These are phyloP conservation scores for Podila clonocystis DNA, from an alignment of 192 early-diverging fungal genomes.

Conservation along the genomic window DNA sequence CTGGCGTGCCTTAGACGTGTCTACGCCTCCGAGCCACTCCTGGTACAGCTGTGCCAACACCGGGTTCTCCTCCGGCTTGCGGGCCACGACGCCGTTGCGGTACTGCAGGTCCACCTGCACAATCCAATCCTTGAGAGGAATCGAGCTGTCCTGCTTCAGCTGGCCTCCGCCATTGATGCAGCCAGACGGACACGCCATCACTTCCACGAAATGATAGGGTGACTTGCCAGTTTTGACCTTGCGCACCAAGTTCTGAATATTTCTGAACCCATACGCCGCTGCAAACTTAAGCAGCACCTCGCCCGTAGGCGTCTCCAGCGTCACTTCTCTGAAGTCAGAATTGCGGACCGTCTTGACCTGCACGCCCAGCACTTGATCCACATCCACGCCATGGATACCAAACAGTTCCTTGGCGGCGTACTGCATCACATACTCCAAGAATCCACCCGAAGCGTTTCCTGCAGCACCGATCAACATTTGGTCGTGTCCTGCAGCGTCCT, in stretches of 20 bases:
- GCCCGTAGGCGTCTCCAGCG: slow-evolving; percentile 50
- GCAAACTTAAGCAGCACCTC: slow-evolving; percentile 82
- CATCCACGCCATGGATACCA: slow-evolving; percentile 67
- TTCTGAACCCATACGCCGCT: slow-evolving; percentile 93
- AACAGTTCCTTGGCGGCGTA: slow-evolving; percentile 86
- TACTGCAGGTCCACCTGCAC: slow-evolving; percentile 75
- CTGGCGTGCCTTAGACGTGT: slow-evolving; percentile 65
- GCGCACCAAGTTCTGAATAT: slow-evolving; percentile 98
- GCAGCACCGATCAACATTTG: slow-evolving; percentile 66
- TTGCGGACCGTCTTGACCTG: slow-evolving; percentile 80
- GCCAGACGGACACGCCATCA: slow-evolving; percentile 97
- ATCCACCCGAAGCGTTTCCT: slow-evolving; percentile 92
- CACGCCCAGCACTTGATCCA: slow-evolving; percentile 66
- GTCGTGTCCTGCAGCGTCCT: slow-evolving; percentile 36
- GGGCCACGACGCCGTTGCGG: slow-evolving; percentile 52
- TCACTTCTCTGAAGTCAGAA: slow-evolving; percentile 81
- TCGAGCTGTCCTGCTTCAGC: slow-evolving; percentile 66
- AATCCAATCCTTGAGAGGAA: slow-evolving; percentile 82
- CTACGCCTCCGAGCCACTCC: slow-evolving; percentile 86
- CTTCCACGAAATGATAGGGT: slow-evolving; percentile 92
- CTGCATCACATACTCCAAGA: slow-evolving; percentile 86
- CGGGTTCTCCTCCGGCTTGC: slow-evolving; percentile 76
- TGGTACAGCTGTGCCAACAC: slow-evolving; percentile 69
- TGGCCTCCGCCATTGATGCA: slow-evolving; percentile 99
- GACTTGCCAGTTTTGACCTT: slow-evolving; percentile 86